phyloP scores from a whole-genome alignment of 805 yeast genomes.

The Teunomyces atbi region DNA sequence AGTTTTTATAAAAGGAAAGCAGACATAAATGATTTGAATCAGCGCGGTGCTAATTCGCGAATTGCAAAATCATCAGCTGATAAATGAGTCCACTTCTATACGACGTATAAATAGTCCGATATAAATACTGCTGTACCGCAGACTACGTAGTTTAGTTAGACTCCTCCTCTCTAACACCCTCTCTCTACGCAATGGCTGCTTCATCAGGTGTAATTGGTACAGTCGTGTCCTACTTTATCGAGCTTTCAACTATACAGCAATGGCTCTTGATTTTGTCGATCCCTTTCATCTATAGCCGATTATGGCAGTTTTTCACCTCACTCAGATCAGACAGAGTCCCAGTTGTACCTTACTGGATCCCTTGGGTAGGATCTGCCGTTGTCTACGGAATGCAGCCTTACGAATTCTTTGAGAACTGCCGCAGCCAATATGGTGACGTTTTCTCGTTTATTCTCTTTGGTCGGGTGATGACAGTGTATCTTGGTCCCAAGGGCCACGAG shows the following conservation, averaged over 20 bases:
- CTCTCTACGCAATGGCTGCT: neutral
- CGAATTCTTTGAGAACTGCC: slow-evolving; percentile 77
- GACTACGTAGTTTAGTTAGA: neutral
- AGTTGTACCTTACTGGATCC: slow-evolving; percentile 85
- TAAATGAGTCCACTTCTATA: slow-evolving; percentile 4
- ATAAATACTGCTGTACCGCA: neutral
- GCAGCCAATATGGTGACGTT: slow-evolving; percentile 83
- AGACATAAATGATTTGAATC: neutral
- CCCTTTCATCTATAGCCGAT: slow-evolving; percentile 54
- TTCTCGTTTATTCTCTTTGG: slow-evolving; percentile 89
- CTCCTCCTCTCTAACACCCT: neutral
- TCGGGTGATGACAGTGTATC: slow-evolving; percentile 87
- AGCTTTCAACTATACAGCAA: slow-evolving; percentile 10
- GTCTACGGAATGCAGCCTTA: slow-evolving; percentile 93
- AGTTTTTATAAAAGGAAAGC: neutral
- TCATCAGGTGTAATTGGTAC: neutral
- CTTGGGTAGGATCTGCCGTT: slow-evolving; percentile 93
- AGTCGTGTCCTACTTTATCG: neutral
- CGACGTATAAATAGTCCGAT: neutral
- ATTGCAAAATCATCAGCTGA: slow-evolving; percentile 3
- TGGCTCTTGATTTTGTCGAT: slow-evolving; percentile 30
- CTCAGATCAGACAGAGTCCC: slow-evolving; percentile 81
- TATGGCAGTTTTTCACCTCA: slow-evolving; percentile 65
- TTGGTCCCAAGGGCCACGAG: slow-evolving; percentile 98
- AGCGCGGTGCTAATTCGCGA: neutral